phyloP scores from a whole-genome alignment of 805 yeast species.

The Yarrowia keelungensis region DNA sequence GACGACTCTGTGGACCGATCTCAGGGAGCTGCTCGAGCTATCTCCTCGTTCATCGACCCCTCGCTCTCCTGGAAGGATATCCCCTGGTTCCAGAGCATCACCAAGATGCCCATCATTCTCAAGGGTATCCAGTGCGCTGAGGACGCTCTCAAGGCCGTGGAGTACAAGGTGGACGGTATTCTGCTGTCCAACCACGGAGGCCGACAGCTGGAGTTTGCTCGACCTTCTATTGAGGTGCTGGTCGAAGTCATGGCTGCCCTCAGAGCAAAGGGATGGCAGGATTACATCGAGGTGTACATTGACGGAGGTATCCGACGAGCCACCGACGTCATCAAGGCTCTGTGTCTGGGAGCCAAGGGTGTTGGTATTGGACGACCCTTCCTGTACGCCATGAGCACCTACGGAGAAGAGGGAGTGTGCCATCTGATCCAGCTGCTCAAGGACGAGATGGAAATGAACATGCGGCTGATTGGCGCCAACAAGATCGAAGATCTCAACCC shows the following conservation, averaged over 20 bases:
- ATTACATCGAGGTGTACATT: conserved; percentile 66
- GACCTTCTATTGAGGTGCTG: conserved; percentile 73
- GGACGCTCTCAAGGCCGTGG: conserved; percentile 76
- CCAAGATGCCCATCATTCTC: conserved; percentile 70
- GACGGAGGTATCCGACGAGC: conserved; percentile 85
- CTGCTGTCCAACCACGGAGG: conserved; percentile 91
- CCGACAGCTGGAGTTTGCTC: conserved; percentile 80
- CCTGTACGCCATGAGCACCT: conserved; percentile 77
- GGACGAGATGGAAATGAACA: conserved; percentile 75
- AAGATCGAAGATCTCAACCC: conserved; percentile 66
- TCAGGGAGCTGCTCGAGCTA: conserved; percentile 86
- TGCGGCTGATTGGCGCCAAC: conserved; percentile 80
- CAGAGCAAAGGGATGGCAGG: conserved; percentile 47
- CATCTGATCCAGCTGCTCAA: conserved; percentile 70
- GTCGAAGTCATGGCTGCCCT: conserved; percentile 75
- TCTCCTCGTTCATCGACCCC: conserved; percentile 84
- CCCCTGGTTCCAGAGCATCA: conserved; percentile 59
- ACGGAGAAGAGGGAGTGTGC: conserved; percentile 76
- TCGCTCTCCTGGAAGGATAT: conserved; percentile 70
- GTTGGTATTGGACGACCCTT: conserved; percentile 80
- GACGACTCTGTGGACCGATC: conserved; percentile 63
- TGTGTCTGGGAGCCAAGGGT: conserved; percentile 78
- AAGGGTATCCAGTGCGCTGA: conserved; percentile 88
- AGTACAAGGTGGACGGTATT: conserved; percentile 76
- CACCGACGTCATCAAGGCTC: conserved; percentile 76